Conservation (phyloP, 2,329 filamentous ascomycete genomes). For the Rhytidhysteron rufulum region DNA sequence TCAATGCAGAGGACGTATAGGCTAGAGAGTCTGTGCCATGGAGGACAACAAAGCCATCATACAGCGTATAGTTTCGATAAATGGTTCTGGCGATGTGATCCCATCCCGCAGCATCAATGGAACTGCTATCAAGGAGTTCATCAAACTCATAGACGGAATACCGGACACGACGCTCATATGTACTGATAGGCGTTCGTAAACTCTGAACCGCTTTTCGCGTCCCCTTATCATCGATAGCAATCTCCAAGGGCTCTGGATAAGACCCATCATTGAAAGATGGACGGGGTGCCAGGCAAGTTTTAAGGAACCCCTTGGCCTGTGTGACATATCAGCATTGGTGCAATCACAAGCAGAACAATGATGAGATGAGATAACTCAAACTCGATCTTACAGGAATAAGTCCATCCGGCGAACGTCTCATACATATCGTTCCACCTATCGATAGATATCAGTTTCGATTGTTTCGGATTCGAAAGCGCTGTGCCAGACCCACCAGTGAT, state of each 20-base stretch:
- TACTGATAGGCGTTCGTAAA: constrained; percentile 73
- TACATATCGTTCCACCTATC: constrained; percentile 74
- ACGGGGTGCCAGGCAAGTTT: constrained; percentile 75
- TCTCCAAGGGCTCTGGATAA: constrained; percentile 52
- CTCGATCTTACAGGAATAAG: constrained; percentile 72
- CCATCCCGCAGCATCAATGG: constrained; percentile 84
- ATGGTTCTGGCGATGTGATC: constrained; percentile 77
- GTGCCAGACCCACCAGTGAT: constrained; percentile 74
- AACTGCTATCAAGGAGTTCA: constrained; percentile 82
- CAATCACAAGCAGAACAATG: not conserved
- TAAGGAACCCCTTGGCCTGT: constrained; percentile 63
- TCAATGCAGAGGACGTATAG: constrained; percentile 85
- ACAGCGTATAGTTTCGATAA: constrained; percentile 78
- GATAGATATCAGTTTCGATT: no score
- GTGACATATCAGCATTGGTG: not conserved
- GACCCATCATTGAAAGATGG: constrained; percentile 82
- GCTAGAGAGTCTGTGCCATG: constrained; percentile 86
- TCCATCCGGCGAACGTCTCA: constrained; percentile 76
- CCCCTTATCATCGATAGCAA: constrained; percentile 49
- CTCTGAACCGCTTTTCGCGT: constrained; percentile 57
- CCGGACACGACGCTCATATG: constrained; percentile 75
- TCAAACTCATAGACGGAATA: constrained; percentile 84
- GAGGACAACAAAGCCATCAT: constrained; percentile 86
- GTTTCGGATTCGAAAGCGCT: no score
- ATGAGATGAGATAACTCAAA: no score